Base-by-base conservation (phyloP, 768 basidiomycete genomes). In the Lenzites betulinus region DNA sequence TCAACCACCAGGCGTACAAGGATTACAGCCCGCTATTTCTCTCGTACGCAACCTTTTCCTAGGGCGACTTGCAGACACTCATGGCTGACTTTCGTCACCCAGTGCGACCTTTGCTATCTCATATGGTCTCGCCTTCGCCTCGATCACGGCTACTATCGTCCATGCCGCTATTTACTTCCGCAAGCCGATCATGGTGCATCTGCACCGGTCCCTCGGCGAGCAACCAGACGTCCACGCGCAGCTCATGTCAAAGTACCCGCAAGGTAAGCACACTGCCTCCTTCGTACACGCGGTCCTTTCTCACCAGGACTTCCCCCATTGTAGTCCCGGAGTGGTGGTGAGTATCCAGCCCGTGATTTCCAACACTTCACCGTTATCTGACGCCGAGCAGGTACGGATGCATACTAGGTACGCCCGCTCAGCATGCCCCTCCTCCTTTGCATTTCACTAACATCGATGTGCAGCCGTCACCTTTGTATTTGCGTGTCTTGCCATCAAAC, bases 391-490 rank as follows among this genome's bases (percentile, higher is more conserved):
- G 66, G 66, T 82, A 81, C 64, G 67, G 64, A 16, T 66, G 71
- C 53, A 74, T 82, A 16, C 71, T 82, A 43, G 54, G 75, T 77
- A 33, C 30, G 11, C 11, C 30, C 30, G 11, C n/a, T n/a, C n/a
- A n/a, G 59, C 13, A 70, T 61, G 35, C 11, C 0, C 13, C 41
- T 36, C 36, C 16, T n/a, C 8, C 4, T 30, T 3, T 22, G 8
- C 6, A 25, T 18, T 26, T 6, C 2, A 16, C 30, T 43, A 16
- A 41, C 33, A n/a, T 28, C n/a, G 18, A 18, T 50, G 13, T 41
- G 18, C 43, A 78, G 81, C 74, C 50, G 64, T 82, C 49, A 85
- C 84, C 54, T 84, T 88, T 63, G 73, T 80, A 7, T 86, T 89
- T 53, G 83, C 83, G 12, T 80, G 84, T 68, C 64, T 87, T 13